Evolutionary conservation across 2,329 filamentous ascomycete species (phyloP).

Genomic region (Colletotrichum destructivum): DNA sequence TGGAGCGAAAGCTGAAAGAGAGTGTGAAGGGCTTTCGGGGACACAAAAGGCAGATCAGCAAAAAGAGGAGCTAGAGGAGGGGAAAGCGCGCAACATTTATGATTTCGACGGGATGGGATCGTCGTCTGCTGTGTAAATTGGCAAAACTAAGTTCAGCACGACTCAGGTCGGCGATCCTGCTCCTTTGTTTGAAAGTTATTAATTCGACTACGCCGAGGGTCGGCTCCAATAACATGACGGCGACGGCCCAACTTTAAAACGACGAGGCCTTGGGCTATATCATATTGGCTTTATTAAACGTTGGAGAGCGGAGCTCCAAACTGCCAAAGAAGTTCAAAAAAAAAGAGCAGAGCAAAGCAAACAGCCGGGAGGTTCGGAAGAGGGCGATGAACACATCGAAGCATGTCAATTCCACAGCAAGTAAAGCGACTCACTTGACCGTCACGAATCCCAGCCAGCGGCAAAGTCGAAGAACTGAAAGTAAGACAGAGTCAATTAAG

Average conservation of each 20-base stretch:
- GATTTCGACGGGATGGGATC: neutral
- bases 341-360: too few species aligned
- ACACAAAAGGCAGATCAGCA: neutral
- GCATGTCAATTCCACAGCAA: neutral
- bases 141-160: conserved; percentile 2
- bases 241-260: conserved; percentile 14
- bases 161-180: conserved; percentile 14
- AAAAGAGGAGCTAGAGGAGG: neutral
- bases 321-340: too few species aligned
- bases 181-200: conserved; percentile 29
- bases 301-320: neutral
- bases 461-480: too few species aligned
- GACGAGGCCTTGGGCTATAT: neutral
- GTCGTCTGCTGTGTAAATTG: neutral
- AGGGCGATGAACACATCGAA: neutral
- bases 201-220: neutral
- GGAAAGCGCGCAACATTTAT: conserved; percentile 29
- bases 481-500: too few species aligned
- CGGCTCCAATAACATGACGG: neutral
- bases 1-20: neutral
- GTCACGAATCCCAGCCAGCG: too few species aligned
- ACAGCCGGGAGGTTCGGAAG: conserved; percentile 13
- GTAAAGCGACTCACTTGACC: too few species aligned
- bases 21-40: neutral
- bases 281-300: neutral